Base-by-base conservation (phyloP, 371 early-diverging fungal genomes). In the Fennellomyces sp. region DNA sequence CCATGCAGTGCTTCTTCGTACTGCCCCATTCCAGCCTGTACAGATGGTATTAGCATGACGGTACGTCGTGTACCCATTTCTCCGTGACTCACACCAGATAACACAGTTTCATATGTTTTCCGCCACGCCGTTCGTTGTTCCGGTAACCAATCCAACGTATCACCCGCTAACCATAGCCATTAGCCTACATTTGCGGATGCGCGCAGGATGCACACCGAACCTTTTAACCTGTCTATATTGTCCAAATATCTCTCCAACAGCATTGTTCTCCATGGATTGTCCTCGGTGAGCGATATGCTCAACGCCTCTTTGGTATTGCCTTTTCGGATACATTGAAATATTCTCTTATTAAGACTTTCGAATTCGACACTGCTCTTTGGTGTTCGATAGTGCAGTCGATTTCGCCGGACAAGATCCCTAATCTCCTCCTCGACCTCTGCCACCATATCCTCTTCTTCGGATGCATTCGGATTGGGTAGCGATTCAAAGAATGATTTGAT, bases 371-470 rank as follows among this genome's bases (percentile, higher is more conserved):
- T 23, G 17, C 0, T 12, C 28, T 13, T 13, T 21, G n/a, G 17
- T 13, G 11, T 28, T 27, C 5, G 13, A 11, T 11, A 53, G n/a
- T n/a, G n/a, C 8, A 27, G 17, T 36, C 42, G 33, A 25, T 60
- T 52, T 12, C 15, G 5, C 17, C 31, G 13, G 27, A 51, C 36
- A 19, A 62, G 8, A 28, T 48, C 49, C 2, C 27, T 21, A 23
- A 62, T 41, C 41, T 56, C 55, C 29, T 55, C 56, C 7, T 62
- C 62, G 3, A 72, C 47, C 27, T 72, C 72, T 4, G 61, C 58
- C 5, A 64, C 63, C 13, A 62, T 47, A n/a, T 62, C 58, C 11
- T 52, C 41, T 2, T 58, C 17, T 17, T 29, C 39, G 1, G 26
- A 53, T 26, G 39, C 21, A 17, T 53, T 7, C 2, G 30, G 36